These are phyloP conservation scores for Exophiala sideris DNA, from an alignment of 2,329 filamentous ascomycete genomes.

Conservation along the genomic window DNA sequence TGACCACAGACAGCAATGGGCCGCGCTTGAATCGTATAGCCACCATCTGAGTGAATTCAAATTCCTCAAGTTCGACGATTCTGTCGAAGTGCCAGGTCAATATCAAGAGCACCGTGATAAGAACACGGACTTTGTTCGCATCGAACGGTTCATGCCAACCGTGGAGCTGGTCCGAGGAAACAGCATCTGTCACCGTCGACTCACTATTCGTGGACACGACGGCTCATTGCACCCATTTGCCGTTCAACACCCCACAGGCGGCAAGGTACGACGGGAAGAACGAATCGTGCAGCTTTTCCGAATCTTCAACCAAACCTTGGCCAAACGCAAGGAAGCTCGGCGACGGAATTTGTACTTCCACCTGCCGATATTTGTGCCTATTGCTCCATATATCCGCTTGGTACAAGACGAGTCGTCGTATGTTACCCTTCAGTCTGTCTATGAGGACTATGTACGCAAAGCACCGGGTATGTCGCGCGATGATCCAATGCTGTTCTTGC, in stretches of 20 bases:
- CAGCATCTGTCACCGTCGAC: slow-evolving; percentile 82
- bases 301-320: slow-evolving; percentile 89
- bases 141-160: slow-evolving; percentile 92
- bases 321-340: slow-evolving; percentile 90
- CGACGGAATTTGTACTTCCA: slow-evolving; percentile 94
- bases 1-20: slow-evolving; percentile 71
- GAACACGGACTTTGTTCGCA: slow-evolving; percentile 96
- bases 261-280: slow-evolving; percentile 91
- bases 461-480: slow-evolving; percentile 74
- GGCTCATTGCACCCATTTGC: slow-evolving; percentile 96
- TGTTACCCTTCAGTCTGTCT: slow-evolving; percentile 89
- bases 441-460: slow-evolving; percentile 90
- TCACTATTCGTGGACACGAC: slow-evolving; percentile 96
- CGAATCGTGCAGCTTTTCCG: slow-evolving; percentile 94
- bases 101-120: slow-evolving; percentile 98
- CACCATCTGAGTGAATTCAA: slow-evolving; percentile 93
- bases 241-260: slow-evolving; percentile 89
- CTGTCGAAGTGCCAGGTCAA: slow-evolving; percentile 90
- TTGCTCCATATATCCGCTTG: slow-evolving; percentile 90
- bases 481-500: slow-evolving; percentile 88
- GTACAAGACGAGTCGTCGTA: slow-evolving; percentile 95
- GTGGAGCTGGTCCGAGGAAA: slow-evolving; percentile 90
- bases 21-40: slow-evolving; percentile 79
- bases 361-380: slow-evolving; percentile 88
- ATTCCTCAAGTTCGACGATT: slow-evolving; percentile 94